These are phyloP conservation scores for Plasmopara viticola DNA, from an alignment of 352 stramenopile genomes.

Conservation along the genomic window DNA sequence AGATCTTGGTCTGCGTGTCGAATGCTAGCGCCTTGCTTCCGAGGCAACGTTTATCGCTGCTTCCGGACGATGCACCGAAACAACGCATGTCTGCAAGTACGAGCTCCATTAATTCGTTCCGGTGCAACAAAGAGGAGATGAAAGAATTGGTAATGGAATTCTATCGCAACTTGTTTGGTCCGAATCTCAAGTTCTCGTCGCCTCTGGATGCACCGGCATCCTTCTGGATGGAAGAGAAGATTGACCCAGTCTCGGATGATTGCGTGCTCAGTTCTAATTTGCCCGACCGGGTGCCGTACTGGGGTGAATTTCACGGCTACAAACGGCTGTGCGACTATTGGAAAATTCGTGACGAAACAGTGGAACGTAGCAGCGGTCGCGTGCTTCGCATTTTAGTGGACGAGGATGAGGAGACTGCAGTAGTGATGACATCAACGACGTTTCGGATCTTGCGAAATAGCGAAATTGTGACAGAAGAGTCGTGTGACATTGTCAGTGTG, in stretches of 20 bases:
- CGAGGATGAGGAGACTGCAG: slow-evolving; percentile 80
- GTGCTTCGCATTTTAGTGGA: slow-evolving; percentile 80
- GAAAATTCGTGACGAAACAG: slow-evolving; percentile 83
- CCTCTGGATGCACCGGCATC: slow-evolving; percentile 66
- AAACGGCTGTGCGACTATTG: slow-evolving; percentile 83
- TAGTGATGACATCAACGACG: slow-evolving; percentile 85
- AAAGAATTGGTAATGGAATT: slow-evolving; percentile 71
- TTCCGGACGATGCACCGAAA: slow-evolving; percentile 37
- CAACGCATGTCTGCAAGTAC: slow-evolving; percentile 28
- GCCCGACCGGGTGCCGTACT: slow-evolving; percentile 80
- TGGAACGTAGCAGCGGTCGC: slow-evolving; percentile 74
- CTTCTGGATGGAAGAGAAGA: slow-evolving; percentile 84
- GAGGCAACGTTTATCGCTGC: slow-evolving; percentile 51
- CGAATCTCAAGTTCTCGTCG: slow-evolving; percentile 73
- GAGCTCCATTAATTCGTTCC: slow-evolving; percentile 28
- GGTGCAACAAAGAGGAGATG: slow-evolving; percentile 65
- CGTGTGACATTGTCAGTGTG: slow-evolving; percentile 80
- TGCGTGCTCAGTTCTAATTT: slow-evolving; percentile 83
- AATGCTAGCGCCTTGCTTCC: slow-evolving; percentile 33
- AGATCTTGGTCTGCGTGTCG: slow-evolving; percentile 66
- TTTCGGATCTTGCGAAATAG: slow-evolving; percentile 84
- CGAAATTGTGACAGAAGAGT: slow-evolving; percentile 80
- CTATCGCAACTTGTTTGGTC: slow-evolving; percentile 74
- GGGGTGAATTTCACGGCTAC: slow-evolving; percentile 86
- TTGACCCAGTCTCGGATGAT: slow-evolving; percentile 57